Percentiles rank a stretch among this genome's conserved stretches.
phyloP scores from a whole-genome alignment of 75 land plant genomes.

The Larix kaempferi region DNA sequence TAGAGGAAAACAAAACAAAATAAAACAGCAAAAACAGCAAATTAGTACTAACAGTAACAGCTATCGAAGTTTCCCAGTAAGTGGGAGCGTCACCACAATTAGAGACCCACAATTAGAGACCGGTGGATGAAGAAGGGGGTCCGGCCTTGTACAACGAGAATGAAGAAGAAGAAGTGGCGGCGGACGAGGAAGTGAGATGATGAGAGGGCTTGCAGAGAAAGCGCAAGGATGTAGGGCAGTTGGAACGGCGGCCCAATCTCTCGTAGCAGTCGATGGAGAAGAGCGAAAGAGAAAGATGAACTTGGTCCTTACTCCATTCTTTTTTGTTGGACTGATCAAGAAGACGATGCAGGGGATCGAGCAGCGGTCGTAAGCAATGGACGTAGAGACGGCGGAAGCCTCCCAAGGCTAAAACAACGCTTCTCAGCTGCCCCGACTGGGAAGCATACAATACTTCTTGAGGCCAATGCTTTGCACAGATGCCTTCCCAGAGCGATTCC shows the following conservation, averaged over 20 bases:
- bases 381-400: constrained; percentile 61
- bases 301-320: constrained; percentile 13
- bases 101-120: too few species aligned
- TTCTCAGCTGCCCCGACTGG: constrained; percentile 8
- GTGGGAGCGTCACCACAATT: not conserved
- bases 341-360: constrained; percentile 8
- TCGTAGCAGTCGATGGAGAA: constrained; percentile 46
- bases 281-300: constrained; percentile 40
- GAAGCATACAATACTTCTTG: not conserved
- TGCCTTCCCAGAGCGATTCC: constrained; percentile 53
- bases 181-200: not conserved
- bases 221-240: not conserved
- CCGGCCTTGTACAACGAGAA: not conserved
- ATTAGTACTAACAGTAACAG: not conserved
- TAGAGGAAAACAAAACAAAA: not conserved
- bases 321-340: not conserved
- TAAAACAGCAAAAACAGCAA: not conserved
- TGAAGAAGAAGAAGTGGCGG: not conserved
- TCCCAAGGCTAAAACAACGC: constrained; percentile 50
- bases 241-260: constrained; percentile 21
- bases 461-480: constrained; percentile 44
- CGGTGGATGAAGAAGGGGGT: not conserved
- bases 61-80: too few species aligned
- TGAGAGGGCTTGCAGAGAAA: constrained; percentile 5
- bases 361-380: constrained; percentile 41